Evolutionary conservation across 208 protist species (phyloP).

Genomic region (Leishmania guyanensis): DNA sequence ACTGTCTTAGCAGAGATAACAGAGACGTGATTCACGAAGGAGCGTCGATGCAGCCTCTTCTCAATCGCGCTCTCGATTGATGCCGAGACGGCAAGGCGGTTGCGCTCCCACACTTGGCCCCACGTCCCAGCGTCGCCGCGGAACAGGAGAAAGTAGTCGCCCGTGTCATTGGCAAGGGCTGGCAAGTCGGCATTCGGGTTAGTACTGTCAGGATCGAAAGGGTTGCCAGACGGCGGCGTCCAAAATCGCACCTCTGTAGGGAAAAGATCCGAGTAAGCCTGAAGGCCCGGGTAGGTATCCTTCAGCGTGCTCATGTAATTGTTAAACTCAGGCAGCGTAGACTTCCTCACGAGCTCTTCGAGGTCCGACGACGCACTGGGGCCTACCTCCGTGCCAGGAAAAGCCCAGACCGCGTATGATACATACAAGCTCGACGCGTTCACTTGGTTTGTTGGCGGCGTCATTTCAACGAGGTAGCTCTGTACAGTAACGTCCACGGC

Average conservation of each 20-base stretch:
- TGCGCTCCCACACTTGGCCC: slow-evolving; percentile 8
- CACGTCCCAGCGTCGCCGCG: slow-evolving; percentile 1
- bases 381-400: not conserved
- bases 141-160: slow-evolving; percentile 26
- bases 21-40: slow-evolving; percentile 1
- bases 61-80: slow-evolving; percentile 8
- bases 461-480: not conserved
- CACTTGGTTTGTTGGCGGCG: not conserved
- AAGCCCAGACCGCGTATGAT: slow-evolving; percentile 20
- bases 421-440: slow-evolving; percentile 27
- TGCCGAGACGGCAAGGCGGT: not conserved
- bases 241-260: not conserved
- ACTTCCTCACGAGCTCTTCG: not conserved
- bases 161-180: not conserved
- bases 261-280: slow-evolving; percentile 4
- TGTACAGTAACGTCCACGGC: not conserved
- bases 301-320: not conserved
- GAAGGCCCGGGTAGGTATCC: not conserved
- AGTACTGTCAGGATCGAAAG: not conserved
- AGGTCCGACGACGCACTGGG: slow-evolving; percentile 3
- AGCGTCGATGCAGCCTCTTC: not conserved
- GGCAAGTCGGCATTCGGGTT: not conserved
- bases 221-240: slow-evolving; percentile 10
- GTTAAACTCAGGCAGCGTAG: slow-evolving; percentile 8
- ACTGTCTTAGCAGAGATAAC: slow-evolving; percentile 11